Conservation (phyloP, 2,329 filamentous ascomycete genomes). For the Ascochyta lentis region DNA sequence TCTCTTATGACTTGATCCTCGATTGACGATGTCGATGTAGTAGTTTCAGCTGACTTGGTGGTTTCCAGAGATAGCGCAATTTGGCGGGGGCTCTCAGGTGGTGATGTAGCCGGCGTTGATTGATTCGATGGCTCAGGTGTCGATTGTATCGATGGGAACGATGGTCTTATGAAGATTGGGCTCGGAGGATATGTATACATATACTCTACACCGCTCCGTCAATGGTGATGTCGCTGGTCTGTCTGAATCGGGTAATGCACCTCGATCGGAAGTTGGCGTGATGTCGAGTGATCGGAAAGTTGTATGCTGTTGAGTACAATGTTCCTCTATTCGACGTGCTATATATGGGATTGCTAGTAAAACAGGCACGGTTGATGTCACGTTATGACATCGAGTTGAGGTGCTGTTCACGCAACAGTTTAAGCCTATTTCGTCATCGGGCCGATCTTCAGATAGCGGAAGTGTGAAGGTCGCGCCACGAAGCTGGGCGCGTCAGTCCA, state of each 20-base stretch:
- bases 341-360: not conserved
- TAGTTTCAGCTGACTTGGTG: conserved; percentile 12
- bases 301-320: conserved; percentile 1
- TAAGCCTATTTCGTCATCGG: conserved; percentile 18
- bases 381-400: conserved; percentile 19
- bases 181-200: conserved; percentile 8
- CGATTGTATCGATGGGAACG: conserved; percentile 8
- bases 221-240: conserved; percentile 3
- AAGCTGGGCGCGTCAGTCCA: conserved; percentile 28
- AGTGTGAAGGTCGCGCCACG: conserved; percentile 33
- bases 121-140: conserved; percentile 5
- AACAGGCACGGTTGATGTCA: conserved; percentile 18
- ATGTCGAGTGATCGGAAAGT: conserved; percentile 1
- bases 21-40: not conserved
- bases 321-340: not conserved
- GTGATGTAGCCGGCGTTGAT: conserved; percentile 6
- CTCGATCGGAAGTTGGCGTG: conserved; percentile 15
- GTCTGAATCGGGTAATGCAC: conserved; percentile 24
- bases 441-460: conserved; percentile 21
- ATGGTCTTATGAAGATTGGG: conserved; percentile 15
- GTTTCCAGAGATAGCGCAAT: not conserved
- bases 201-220: conserved; percentile 9
- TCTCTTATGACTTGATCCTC: conserved; percentile 2
- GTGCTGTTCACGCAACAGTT: conserved; percentile 11
- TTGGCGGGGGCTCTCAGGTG: not conserved